Evolutionary conservation across 192 early-diverging fungal species (phyloP).

Genomic region (Backusella circina): DNA sequence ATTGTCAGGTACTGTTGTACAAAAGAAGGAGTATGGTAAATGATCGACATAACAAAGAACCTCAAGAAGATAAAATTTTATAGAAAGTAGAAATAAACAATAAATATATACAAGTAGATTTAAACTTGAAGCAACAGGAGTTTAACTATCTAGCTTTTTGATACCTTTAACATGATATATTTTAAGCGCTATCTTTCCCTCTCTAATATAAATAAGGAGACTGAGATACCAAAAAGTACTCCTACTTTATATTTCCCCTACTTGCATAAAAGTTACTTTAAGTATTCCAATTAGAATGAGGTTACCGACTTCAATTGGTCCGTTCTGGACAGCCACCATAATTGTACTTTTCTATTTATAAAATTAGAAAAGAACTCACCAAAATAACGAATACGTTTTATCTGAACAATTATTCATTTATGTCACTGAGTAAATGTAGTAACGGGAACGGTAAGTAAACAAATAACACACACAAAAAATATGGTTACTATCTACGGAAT

Average conservation of each 20-base stretch:
- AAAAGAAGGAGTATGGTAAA: background rate
- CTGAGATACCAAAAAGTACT: background rate
- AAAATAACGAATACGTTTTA: background rate
- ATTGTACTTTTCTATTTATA: background rate
- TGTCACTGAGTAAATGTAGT: background rate
- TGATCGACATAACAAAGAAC: background rate
- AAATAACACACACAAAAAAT: background rate
- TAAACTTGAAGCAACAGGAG: background rate
- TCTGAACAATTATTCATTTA: background rate
- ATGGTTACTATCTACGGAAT: background rate
- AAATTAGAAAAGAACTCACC: background rate
- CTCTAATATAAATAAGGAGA: background rate
- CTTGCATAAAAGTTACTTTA: background rate
- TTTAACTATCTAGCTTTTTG: background rate
- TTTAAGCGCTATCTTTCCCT: background rate
- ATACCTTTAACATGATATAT: background rate
- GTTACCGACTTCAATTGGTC: background rate
- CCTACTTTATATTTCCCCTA: background rate
- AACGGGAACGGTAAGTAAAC: background rate
- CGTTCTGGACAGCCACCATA: background rate
- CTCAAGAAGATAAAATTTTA: background rate
- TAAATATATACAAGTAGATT: background rate
- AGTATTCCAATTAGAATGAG: background rate
- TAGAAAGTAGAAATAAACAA: background rate
- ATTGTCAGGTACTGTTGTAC: background rate